Base-by-base conservation (phyloP, 768 basidiomycete species). In the Hemileccinum impolitum region DNA sequence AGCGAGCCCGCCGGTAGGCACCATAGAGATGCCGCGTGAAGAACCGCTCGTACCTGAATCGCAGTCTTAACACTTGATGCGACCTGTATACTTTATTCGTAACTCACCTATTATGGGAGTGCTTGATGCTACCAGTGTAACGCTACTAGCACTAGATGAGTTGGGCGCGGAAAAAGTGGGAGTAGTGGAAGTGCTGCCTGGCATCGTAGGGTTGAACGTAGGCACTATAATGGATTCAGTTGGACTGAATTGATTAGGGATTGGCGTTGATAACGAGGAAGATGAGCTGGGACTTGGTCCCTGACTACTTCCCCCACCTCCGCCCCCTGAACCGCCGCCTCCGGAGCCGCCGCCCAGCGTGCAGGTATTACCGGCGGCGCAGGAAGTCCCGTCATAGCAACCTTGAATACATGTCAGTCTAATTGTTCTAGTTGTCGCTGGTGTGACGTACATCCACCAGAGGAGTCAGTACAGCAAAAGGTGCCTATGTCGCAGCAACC, bases 371-470 rank as follows among this genome's bases (percentile, higher is more conserved):
- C 19, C 45, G 19, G 34, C 2, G 14, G 25, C 43, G 41, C 63
- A 64, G 2, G 19, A 30, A 9, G 28, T 18, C 13, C 57, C 60
- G 6, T 3, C 18, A 10, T 56, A 42, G 36, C 63, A 65, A 40
- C 63, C 63, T 64, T 26, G 1, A 25, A 23, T 6, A 0, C 14
- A 21, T 10, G n/a, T 56, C 19, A 62, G 51, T 43, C 42, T 23
- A 26, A 23, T 13, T 17, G 2, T 13, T 2, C 18, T 13, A 10
- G 4, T 9, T 12, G 21, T 6, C 1, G 17, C 3, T n/a, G 26
- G 3, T 11, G 12, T 7, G 11, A 58, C 63, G 21, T 39, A 65
- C 63, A 64, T 46, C 50, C 56, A 26, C 63, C 63, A 25, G 37
- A 30, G 9, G 37, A 37, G 30, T 64, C 63, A 30, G 48, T 55